phyloP scores from a whole-genome alignment of 2,329 filamentous ascomycete genomes.

The Ceratocystis albifundus region DNA sequence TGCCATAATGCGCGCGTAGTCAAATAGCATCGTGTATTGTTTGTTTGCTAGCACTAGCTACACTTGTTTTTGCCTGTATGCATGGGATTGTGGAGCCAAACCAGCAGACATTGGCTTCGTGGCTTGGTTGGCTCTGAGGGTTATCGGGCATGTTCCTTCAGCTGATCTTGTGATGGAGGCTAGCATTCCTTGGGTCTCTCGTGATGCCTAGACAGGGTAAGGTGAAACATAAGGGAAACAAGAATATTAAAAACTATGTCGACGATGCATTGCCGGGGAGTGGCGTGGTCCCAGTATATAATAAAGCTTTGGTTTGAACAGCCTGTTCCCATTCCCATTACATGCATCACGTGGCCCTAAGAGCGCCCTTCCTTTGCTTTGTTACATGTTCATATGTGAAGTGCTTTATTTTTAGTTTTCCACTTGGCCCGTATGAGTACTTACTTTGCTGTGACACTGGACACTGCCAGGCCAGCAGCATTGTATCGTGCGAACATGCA shows the following conservation, averaged over 20 bases:
- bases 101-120: background rate
- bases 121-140: background rate
- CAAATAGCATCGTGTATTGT: background rate
- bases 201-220: background rate
- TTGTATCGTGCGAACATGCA: background rate
- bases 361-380: too few species aligned
- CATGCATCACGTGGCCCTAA: too few species aligned
- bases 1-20: background rate
- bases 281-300: background rate
- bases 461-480: background rate
- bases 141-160: background rate
- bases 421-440: too few species aligned
- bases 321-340: too few species aligned
- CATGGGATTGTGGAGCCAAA: background rate
- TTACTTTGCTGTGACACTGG: too few species aligned
- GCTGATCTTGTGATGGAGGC: background rate
- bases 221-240: background rate
- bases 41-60: background rate
- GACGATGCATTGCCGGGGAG: background rate
- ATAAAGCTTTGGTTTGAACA: background rate
- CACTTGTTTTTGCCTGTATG: background rate
- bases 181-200: background rate
- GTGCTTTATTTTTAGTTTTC: too few species aligned
- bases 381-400: too few species aligned
- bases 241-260: background rate